Evolutionary conservation across 371 early-diverging fungal genomes (phyloP), one percentile per base, ranked within the genome.

Genomic region (Haplosporangium sp.): DNA sequence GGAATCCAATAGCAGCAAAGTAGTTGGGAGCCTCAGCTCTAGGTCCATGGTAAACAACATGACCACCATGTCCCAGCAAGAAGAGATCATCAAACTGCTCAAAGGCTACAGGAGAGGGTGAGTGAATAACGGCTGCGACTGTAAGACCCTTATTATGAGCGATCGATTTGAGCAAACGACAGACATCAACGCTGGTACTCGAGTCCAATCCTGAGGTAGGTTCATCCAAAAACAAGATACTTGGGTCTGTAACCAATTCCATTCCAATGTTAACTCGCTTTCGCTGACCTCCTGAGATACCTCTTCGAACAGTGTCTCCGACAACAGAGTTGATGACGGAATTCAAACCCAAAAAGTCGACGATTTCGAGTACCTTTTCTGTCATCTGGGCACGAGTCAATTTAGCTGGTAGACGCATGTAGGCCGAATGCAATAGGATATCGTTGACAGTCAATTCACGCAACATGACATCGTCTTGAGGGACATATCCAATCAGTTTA

Each of bases 201-300:
- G 91, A 88, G 77, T 96, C 97, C 45, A 96, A 83, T 5, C 99
- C 60, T 94, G 85, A 58, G 2, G 97, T 97, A 10, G 97, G 96
- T 78, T 99, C 99, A 77, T 99, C 99, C 77, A 98, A 78, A 74
- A 98, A 96, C 63, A 98, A 77, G 40, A 97, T 88, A 9, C 92
- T 90, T 3, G 99, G 96, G 38, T 96, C 93, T 1, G 95, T 92
- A 2, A 98, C 91, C 3, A 97, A 86, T 68, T 98, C 97, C 86
- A 91, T 92, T 7, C 94, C 97, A 65, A 96, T 95, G 44, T 93
- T 89, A 7, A 94, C 92, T 45, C 97, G 88, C 85, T 97, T 94
- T 65, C 93, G 82, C 73, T 92, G 96, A 63, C 97, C 97, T 53
- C 93, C 98, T 34, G 92, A 92, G 19, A 96, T 89, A 10, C 96